Evolutionary conservation across 257 asterid genomes (phyloP).

Genomic region (Petunia axillaris): DNA sequence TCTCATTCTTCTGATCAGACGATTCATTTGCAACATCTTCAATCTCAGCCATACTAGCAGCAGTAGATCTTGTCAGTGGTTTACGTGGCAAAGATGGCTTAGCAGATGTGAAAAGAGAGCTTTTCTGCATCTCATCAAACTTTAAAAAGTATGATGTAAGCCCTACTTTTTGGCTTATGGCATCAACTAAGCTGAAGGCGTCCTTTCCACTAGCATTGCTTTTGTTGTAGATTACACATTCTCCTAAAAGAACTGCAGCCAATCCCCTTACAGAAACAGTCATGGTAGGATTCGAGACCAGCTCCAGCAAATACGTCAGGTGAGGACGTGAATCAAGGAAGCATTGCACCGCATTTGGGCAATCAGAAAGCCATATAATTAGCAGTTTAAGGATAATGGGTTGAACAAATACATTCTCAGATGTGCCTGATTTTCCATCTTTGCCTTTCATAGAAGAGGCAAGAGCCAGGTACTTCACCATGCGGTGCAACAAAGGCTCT

Average conservation of each 20-base stretch:
- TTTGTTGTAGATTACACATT: conserved; percentile 69
- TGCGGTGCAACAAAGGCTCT: conserved; percentile 87
- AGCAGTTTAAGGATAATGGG: conserved; percentile 84
- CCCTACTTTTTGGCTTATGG: conserved; percentile 81
- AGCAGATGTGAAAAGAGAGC: conserved; percentile 65
- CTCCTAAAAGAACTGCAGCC: conserved; percentile 78
- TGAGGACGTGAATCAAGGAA: conserved; percentile 88
- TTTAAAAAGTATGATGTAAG: conserved; percentile 69
- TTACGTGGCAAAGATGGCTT: conserved; percentile 60
- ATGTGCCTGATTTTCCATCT: conserved; percentile 60
- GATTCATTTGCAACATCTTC: conserved; percentile 75
- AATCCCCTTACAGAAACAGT: conserved; percentile 71
- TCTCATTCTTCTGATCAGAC: conserved; percentile 55
- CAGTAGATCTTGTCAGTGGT: conserved; percentile 78
- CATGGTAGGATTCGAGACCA: conserved; percentile 60
- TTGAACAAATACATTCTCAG: conserved; percentile 52
- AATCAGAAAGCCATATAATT: conserved; percentile 74
- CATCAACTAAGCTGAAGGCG: conserved; percentile 73
- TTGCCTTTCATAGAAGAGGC: conserved; percentile 72
- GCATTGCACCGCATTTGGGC: conserved; percentile 85
- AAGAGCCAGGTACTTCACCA: conserved; percentile 88
- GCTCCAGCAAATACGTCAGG: conserved; percentile 81
- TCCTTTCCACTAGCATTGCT: conserved; percentile 53
- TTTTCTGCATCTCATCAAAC: conserved; percentile 82
- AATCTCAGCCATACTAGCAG: conserved; percentile 86